Base-by-base conservation (phyloP, 2,329 filamentous ascomycete genomes). In the Atkinsonella texensis region DNA sequence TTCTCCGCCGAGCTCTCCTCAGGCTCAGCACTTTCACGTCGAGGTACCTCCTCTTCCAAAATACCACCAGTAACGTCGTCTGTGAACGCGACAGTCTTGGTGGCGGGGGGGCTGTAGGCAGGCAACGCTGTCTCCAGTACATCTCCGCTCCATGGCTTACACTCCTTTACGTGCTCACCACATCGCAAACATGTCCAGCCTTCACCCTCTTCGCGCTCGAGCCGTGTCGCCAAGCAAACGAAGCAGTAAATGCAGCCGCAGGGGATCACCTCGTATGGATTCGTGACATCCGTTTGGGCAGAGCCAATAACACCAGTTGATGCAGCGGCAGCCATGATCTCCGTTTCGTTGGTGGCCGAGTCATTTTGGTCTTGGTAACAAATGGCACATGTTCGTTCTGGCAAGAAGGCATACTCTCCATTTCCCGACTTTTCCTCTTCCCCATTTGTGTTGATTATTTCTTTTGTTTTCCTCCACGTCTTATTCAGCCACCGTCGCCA, bases 161-260 rank as follows among this genome's bases (percentile, higher is more conserved):
- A 97, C 64, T 90, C 83, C 63, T 85, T 89, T 47, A 95, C 81
- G 18, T 85, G 65, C 62, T 88, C 85, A 17, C 90, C 90, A 63
- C 93, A 98, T 18, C 93, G 79, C 46, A 98, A 71, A 69, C 93
- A 98, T 11, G 81, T 79, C 89, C 90, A 96, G 2, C 91, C 91
- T 63, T 96, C 89, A 33, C 91, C 93, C 65, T 96, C 91, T 68
- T 97, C 91, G 5, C 84, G 81, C 67, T 96, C 91, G 43, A 98
- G 76, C 54, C 87, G 81, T 53, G 89, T 88, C 3, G 90, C 89
- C n/a, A 97, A 70, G 63, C 93, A 98, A 17, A 95, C 88, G 64
- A 94, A 98, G 68, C 93, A 98, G 70, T 97, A 98, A 53, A 96
- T 76, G 66, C 90, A 95, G 0, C 86, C 86, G 61, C 93, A 98